Base-by-base conservation (phyloP, 2,329 filamentous ascomycete genomes). In the Cladosporium oxysporum region DNA sequence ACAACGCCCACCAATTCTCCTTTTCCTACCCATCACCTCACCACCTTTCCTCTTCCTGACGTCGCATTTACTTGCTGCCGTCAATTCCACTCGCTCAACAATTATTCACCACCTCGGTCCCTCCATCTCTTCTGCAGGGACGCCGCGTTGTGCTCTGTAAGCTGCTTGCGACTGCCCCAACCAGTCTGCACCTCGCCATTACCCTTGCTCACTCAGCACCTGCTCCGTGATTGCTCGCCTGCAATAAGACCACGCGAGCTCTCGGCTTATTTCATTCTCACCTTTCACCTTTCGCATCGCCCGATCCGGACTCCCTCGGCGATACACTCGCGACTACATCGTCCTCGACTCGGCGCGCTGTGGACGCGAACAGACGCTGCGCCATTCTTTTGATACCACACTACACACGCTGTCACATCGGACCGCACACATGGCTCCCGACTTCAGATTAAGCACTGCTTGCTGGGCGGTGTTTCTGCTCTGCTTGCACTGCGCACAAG, bases 401-500 rank as follows among this genome's bases (percentile, higher is more conserved):
- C 33, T n/a, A 53, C 50, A 55, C 8, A 29, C 12, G 21, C 12
- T 28, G 44, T 49, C 21, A 21, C 12, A 6, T 5, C 52, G 18
- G 18, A 14, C 31, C 33, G 35, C 61, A 57, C 16, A 23, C 65
- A 79, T 79, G 78, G 75, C 76, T 69, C 71, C 73, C 71, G 75
- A 80, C 69, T 76, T 74, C 70, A 69, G 78, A 76, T 73, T 79
- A 52, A 44, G 76, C 75, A 77, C 70, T 74, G 79, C 71, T 76
- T 79, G 71, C 66, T 84, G 81, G 75, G 64, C 64, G 21, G 75
- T 88, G 41, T 69, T 85, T 63, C 78, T 86, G 26, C 73, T 82
- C 55, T 73, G 79, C 62, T 70, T 85, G 65, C 83, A 83, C 35
- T 81, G 82, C 66, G 80, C 82, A 21, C 82, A 88, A 62, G 91